A percentile compares a stretch with the other conserved stretches of the same genome.
Evolutionary conservation across 257 asterid genomes (phyloP).

Genomic region (Voacanga thouarsii): DNA sequence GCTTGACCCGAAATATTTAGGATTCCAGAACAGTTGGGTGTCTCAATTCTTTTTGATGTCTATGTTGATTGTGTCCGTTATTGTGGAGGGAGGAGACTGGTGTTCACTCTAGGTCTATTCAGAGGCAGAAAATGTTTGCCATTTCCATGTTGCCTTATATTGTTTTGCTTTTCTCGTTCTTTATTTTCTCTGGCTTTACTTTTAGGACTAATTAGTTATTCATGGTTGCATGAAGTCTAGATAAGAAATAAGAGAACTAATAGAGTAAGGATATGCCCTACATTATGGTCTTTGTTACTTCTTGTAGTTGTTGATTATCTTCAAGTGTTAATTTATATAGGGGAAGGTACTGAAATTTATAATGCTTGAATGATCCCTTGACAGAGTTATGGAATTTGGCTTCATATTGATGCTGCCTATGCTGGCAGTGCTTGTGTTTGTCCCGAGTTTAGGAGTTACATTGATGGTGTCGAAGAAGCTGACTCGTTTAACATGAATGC

Average conservation of each 20-base stretch:
- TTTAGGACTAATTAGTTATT: neutral
- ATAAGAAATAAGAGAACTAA: neutral
- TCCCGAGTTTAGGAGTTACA: constrained; percentile 72
- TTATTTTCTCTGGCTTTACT: neutral
- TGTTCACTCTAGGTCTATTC: neutral
- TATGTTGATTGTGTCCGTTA: neutral
- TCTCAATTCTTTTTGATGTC: neutral
- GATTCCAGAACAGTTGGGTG: neutral
- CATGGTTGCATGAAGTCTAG: neutral
- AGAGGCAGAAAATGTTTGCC: neutral
- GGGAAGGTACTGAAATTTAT: constrained; percentile 12
- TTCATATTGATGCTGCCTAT: constrained; percentile 97
- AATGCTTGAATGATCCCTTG: constrained; percentile 21
- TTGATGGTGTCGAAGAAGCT: constrained; percentile 81
- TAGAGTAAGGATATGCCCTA: neutral
- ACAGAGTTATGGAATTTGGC: constrained; percentile 77
- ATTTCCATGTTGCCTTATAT: neutral
- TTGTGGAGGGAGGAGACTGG: neutral
- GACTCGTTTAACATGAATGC: constrained; percentile 96
- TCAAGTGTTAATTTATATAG: neutral
- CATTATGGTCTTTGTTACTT: neutral
- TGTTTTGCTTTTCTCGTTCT: neutral
- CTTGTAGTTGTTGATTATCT: neutral
- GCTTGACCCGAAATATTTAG: neutral
- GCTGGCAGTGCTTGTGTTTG: constrained; percentile 99